Evolutionary conservation across 2,329 filamentous ascomycete genomes (phyloP).

Genomic region (Ceratocystis cacaofunesta): DNA sequence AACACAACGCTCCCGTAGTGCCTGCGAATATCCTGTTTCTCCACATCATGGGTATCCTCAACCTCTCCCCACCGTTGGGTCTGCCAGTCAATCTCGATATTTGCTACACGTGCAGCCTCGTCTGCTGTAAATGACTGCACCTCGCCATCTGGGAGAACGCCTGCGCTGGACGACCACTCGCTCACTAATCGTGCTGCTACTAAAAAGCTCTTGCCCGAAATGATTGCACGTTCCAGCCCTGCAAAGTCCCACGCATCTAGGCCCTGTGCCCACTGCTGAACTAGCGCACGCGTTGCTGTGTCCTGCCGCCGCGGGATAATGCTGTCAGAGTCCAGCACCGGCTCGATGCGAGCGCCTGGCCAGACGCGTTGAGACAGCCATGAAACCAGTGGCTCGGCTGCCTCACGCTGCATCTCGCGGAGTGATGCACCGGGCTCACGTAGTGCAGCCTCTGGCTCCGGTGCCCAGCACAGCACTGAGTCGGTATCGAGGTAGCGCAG

Average conservation of each 20-base stretch:
- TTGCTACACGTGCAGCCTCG: conserved; percentile 63
- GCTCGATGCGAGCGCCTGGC: conserved; percentile 64
- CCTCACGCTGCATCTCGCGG: conserved; percentile 54
- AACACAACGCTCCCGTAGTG: conserved; percentile 80
- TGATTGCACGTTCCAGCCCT: conserved; percentile 65
- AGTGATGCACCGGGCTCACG: conserved; percentile 32
- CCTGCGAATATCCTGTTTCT: conserved; percentile 73
- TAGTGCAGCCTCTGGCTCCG: conserved; percentile 36
- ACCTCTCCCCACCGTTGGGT: conserved; percentile 88
- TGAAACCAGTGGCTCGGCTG: conserved; percentile 54
- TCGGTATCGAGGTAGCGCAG: conserved; percentile 87
- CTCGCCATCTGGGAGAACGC: conserved; percentile 23
- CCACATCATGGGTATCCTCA: conserved; percentile 94
- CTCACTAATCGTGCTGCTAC: conserved; percentile 61
- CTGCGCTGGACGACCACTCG: conserved; percentile 69
- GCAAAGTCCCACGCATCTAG: conserved; percentile 70
- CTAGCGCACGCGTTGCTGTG: conserved; percentile 58
- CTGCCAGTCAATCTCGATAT: conserved; percentile 80
- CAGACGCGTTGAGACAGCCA: conserved; percentile 62
- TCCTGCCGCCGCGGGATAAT: conserved; percentile 65
- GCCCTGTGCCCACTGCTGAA: conserved; percentile 60
- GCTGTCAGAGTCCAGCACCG: conserved; percentile 63
- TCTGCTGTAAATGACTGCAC: conserved; percentile 57
- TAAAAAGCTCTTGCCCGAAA: conserved; percentile 78
- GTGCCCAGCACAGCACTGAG: conserved; percentile 78